Evolutionary conservation across 805 yeast species (phyloP).

Genomic region (Zygotorulaspora florentina): DNA sequence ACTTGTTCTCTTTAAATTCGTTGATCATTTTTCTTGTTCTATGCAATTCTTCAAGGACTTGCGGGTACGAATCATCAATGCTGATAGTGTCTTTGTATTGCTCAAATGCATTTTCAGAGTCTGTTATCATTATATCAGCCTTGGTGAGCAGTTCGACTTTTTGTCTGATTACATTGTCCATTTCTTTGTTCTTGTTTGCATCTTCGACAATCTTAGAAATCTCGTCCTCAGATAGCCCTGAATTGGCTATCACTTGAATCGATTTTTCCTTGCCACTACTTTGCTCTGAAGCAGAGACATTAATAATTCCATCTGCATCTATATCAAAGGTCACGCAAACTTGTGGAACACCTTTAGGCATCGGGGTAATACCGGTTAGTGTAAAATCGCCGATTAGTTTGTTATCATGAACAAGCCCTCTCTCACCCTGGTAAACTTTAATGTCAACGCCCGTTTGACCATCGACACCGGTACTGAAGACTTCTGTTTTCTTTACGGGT

Average conservation of each 20-base stretch:
- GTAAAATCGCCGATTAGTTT: slow-evolving; percentile 72
- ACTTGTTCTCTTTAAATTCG: slow-evolving; percentile 50
- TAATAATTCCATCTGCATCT: slow-evolving; percentile 79
- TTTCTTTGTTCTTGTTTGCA: slow-evolving; percentile 57
- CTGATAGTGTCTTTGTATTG: slow-evolving; percentile 50
- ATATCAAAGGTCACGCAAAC: slow-evolving; percentile 72
- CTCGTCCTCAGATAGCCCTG: slow-evolving; percentile 67
- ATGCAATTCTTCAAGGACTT: slow-evolving; percentile 39
- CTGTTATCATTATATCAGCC: slow-evolving; percentile 73
- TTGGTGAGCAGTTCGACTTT: slow-evolving; percentile 67
- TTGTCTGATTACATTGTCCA: slow-evolving; percentile 55
- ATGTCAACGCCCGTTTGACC: slow-evolving; percentile 81
- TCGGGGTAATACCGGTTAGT: slow-evolving; percentile 65
- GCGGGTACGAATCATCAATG: slow-evolving; percentile 44
- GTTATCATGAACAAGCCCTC: slow-evolving; percentile 73
- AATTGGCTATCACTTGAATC: slow-evolving; percentile 64
- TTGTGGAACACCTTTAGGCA: slow-evolving; percentile 78
- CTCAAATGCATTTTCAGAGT: slow-evolving; percentile 75
- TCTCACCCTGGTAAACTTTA: slow-evolving; percentile 76
- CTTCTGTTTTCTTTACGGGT: slow-evolving; percentile 69
- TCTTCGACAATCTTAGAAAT: slow-evolving; percentile 59
- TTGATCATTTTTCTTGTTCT: slow-evolving; percentile 38
- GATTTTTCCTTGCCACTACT: slow-evolving; percentile 67
- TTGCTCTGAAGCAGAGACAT: slow-evolving; percentile 76
- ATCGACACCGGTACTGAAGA: slow-evolving; percentile 78